phyloP scores from a whole-genome alignment of 257 asterid species.

The Nicotiana tabacum region DNA sequence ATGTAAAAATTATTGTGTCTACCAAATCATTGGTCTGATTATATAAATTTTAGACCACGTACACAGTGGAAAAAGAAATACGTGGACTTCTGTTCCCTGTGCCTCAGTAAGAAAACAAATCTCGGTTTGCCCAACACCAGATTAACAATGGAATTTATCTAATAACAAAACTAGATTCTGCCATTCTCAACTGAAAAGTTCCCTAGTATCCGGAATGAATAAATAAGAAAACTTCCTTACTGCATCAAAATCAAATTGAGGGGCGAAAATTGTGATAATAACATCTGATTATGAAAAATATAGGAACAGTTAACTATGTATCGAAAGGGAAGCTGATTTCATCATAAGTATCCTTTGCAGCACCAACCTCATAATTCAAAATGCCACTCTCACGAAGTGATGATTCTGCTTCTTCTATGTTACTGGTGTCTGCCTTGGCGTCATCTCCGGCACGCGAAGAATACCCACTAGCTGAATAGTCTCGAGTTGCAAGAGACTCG shows the following conservation, averaged over 20 bases:
- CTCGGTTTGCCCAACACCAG: neutral
- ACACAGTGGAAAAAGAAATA: neutral
- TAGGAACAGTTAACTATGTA: neutral
- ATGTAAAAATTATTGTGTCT: neutral
- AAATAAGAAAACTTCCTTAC: neutral
- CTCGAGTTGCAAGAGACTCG: constrained; percentile 87
- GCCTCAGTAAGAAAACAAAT: neutral
- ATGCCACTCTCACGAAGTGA: constrained; percentile 91
- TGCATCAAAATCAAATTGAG: neutral
- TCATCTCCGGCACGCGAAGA: constrained; percentile 89
- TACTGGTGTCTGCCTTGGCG: constrained; percentile 56
- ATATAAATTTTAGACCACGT: neutral
- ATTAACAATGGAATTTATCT: neutral
- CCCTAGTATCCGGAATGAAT: neutral
- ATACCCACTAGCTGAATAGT: constrained; percentile 83
- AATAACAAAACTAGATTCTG: neutral
- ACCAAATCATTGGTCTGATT: neutral
- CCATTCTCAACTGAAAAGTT: neutral
- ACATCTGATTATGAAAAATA: neutral
- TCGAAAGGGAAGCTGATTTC: neutral
- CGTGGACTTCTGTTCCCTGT: neutral
- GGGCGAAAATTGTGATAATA: neutral
- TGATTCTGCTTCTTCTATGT: constrained; percentile 93
- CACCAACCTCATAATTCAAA: constrained; percentile 79
- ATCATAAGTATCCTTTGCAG: neutral